Evolutionary conservation across 192 early-diverging fungal genomes (phyloP), one percentile per base, ranked within the genome.

Genomic region (Rhizophagus sp.): DNA sequence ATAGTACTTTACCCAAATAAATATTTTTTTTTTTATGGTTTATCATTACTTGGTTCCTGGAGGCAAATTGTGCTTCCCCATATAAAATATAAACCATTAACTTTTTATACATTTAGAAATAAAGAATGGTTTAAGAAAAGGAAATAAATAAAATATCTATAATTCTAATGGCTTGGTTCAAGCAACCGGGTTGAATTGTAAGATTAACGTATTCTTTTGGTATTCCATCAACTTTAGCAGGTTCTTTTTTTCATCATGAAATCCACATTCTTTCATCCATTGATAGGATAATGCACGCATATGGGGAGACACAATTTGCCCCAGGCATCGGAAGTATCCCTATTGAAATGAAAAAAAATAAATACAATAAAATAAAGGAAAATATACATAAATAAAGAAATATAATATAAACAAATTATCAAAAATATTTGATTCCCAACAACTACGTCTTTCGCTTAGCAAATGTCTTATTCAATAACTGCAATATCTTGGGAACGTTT

Each of bases 381-480:
- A 49, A 47, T 49, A 50, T 7, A n/a, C 10, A 49, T 41, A 73
- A 41, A n/a, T 27, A 41, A 44, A 50, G 12, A 50, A 27, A 73
- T n/a, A 72, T 30, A 65, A 27, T 30, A 30, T 49, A 72, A 47
- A 72, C 39, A 72, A 72, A 72, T 74, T 12, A 74, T 52, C 13
- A 61, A 13, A 49, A 17, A 52, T n/a, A 33, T 63, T 24, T 62
- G 36, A 76, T 64, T 33, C 44, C 24, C 75, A 82, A 83, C 62
- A 86, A 80, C 82, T 87, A 88, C 85, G 83, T 87, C 82, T 81
- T 78, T 71, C 87, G 80, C 68, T 83, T 89, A 19, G 92, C 83
- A 82, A 98, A 97, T 47, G 90, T 94, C 77, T 92, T 94, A 81
- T 96, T 96, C 73, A 98, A 83, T 74, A 97, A 86, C 34, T 89